These are phyloP conservation scores for Wickerhamiella vanderwaltii DNA, from an alignment of 805 yeast species.

Conservation along the genomic window DNA sequence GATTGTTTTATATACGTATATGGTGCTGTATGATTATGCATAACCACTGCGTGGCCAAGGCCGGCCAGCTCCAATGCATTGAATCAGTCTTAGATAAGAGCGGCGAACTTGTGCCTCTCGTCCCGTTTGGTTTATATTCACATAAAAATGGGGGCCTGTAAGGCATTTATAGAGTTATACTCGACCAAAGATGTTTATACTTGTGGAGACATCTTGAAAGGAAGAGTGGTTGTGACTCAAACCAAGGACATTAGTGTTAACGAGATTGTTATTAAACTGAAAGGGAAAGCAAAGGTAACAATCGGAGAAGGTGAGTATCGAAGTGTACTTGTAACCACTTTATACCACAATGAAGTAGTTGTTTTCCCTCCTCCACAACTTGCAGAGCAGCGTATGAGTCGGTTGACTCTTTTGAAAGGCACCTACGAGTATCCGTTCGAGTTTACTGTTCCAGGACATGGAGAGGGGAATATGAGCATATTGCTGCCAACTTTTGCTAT, in stretches of 20 bases:
- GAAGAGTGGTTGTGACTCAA: background rate
- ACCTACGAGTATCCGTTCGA: conserved; percentile 10
- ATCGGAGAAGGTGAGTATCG: conserved; percentile 13
- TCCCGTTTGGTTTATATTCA: too few species aligned
- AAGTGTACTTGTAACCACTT: conserved; percentile 2
- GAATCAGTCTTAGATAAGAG: too few species aligned
- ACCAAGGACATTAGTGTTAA: conserved; percentile 5
- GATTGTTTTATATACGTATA: too few species aligned
- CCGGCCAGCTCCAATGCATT: too few species aligned
- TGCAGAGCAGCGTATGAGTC: background rate
- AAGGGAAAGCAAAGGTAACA: conserved; percentile 10
- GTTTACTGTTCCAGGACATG: conserved; percentile 10
- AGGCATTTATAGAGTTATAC: conserved; percentile 4
- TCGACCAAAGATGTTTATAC: conserved; percentile 3
- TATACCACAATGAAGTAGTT: conserved; percentile 3
- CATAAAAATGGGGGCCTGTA: too few species aligned
- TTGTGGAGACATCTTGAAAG: conserved; percentile 9
- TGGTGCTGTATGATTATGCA: too few species aligned
- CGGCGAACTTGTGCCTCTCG: too few species aligned
- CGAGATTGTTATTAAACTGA: conserved; percentile 11
- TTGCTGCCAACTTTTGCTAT: conserved; percentile 7
- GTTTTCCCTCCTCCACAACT: conserved; percentile 9
- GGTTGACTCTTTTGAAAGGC: conserved; percentile 7
- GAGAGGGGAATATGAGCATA: background rate
- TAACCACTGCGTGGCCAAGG: too few species aligned